These are phyloP conservation scores for Boletus eberwhitei DNA, from an alignment of 768 basidiomycete genomes.

Conservation along the genomic window DNA sequence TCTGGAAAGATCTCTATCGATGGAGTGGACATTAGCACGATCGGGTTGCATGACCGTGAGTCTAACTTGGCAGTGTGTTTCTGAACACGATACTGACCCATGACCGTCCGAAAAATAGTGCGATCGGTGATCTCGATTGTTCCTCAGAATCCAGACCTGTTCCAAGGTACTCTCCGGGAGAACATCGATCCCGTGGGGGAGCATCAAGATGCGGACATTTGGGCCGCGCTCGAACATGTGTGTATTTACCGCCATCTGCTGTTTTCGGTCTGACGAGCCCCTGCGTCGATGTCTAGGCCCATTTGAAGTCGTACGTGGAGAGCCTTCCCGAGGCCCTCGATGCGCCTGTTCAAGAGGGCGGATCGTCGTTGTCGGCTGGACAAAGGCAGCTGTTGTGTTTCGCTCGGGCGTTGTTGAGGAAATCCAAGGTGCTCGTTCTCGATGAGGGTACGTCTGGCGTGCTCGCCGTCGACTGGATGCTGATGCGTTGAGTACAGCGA, in stretches of 20 bases:
- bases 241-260: background rate
- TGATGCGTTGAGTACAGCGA: slow-evolving; percentile 45
- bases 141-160: slow-evolving; percentile 72
- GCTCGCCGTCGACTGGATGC: background rate
- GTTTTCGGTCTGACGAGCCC: background rate
- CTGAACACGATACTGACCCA: background rate
- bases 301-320: slow-evolving; percentile 68
- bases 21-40: slow-evolving; percentile 68
- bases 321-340: slow-evolving; percentile 65
- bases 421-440: slow-evolving; percentile 87
- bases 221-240: slow-evolving; percentile 77
- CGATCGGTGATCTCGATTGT: slow-evolving; percentile 82
- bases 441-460: slow-evolving; percentile 65
- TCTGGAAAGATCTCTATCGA: slow-evolving; percentile 70
- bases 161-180: slow-evolving; percentile 72
- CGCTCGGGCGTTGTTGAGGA: slow-evolving; percentile 76
- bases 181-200: slow-evolving; percentile 87
- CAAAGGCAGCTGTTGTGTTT: slow-evolving; percentile 90
- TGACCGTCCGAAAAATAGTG: slow-evolving; percentile 35
- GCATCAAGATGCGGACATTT: slow-evolving; percentile 77
- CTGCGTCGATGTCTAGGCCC: slow-evolving; percentile 40
- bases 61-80: background rate
- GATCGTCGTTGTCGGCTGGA: slow-evolving; percentile 77
- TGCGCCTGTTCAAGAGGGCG: slow-evolving; percentile 72
- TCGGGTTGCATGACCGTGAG: slow-evolving; percentile 63